Base-by-base conservation (phyloP, 495 filamentous ascomycete genomes). In the Lepidopterella palustris region DNA sequence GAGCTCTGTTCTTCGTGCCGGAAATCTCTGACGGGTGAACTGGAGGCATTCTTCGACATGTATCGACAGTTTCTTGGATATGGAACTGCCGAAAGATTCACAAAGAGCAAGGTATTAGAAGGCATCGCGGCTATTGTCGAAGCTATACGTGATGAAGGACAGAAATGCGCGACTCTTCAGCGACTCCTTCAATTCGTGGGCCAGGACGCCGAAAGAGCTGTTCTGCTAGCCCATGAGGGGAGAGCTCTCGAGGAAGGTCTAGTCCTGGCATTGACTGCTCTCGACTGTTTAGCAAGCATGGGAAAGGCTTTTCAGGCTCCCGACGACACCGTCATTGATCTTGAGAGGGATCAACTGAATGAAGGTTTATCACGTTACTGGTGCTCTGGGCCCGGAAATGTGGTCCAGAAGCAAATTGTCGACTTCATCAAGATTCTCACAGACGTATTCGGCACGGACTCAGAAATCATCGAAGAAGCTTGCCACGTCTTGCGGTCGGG, bases 121-220 rank as follows among this genome's bases (percentile, higher is more conserved):
- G 90, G 85, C 6, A 92, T 97, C 55, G 83, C 90, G 6, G 83
- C 85, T 13, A 88, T 97, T 55, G 83, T 95, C 32, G 90, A 96
- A 66, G 89, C 87, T 31, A 72, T 93, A 26, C 76, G 80, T 5
- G 74, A 79, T 0, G 85, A 93, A 53, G 73, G 79, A 39, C 72
- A 81, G 39, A 88, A 88, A 68, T 71, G 82, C 2, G 74, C 71
- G 26, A 82, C 82, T 1, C 74, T 95, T 9, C 79, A 82, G 53
- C 74, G 80, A 53, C 78, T 97, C 10, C 73, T 96, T 9, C 68
- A 69, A 10, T 84, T 84, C 58, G 78, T 96, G 49, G 81, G 82
- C 45, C 56, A 69, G 21, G 87, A 92, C 62, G 71, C 63, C 45
- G 45, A 70, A 64, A 47, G 61, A 45, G 28, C 68, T 62, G 60